phyloP scores from a whole-genome alignment of 2,329 filamentous ascomycete species.

The Podosphaera aphanis region DNA sequence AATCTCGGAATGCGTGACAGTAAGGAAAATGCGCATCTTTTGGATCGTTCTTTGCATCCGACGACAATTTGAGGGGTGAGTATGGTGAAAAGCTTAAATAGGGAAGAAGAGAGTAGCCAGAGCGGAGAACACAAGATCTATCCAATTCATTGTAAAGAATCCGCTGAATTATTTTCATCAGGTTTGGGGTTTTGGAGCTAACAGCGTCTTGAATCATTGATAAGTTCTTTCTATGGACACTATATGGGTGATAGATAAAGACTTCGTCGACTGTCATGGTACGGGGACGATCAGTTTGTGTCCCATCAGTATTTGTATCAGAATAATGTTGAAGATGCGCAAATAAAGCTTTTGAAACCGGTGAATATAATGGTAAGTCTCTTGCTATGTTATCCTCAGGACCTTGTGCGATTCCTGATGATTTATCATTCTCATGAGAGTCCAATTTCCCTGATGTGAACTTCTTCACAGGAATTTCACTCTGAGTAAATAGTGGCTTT shows the following conservation, averaged over 20 bases:
- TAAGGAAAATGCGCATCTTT: constrained; percentile 9
- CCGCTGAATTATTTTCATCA: constrained; percentile 5
- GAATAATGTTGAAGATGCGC: constrained; percentile 4
- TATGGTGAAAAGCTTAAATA: constrained; percentile 16
- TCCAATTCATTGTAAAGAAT: constrained; percentile 8
- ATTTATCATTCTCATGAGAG: not conserved
- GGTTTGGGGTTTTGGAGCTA: not conserved
- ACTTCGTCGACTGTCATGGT: not conserved
- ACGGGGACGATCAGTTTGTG: constrained; percentile 18
- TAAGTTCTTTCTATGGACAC: no score
- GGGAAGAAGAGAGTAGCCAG: constrained; percentile 13
- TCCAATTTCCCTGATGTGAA: constrained; percentile 1
- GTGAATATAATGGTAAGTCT: constrained; percentile 13
- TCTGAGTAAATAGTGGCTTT: not conserved
- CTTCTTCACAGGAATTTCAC: constrained; percentile 6
- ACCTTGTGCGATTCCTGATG: not conserved
- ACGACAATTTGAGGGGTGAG: constrained; percentile 12
- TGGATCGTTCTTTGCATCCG: not conserved
- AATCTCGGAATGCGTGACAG: constrained; percentile 14
- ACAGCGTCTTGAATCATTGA: not conserved
- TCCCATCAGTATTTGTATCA: constrained; percentile 30
- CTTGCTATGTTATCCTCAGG: constrained; percentile 1
- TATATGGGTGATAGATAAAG: not conserved
- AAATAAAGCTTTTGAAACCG: constrained; percentile 9
- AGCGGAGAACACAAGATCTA: constrained; percentile 2